A percentile compares a stretch with the other conserved stretches of the same genome.
phyloP scores from a whole-genome alignment of 1,139 yeast genomes.

The Yamadazyma sp. region DNA sequence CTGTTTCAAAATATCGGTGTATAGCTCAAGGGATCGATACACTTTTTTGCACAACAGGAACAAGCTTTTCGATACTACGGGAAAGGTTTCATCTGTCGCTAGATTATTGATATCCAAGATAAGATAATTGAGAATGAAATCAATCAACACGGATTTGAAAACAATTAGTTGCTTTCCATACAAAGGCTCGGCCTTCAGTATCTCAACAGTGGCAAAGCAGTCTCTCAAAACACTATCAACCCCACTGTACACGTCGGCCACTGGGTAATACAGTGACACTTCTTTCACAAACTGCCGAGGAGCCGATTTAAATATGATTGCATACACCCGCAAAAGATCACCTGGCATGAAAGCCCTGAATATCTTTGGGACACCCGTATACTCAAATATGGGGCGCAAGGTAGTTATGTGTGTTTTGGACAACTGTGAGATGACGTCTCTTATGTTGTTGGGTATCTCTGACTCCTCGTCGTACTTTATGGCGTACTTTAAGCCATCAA shows the following conservation, averaged over 20 bases:
- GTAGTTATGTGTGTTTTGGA: slow-evolving; percentile 6
- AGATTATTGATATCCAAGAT: slow-evolving; percentile 8
- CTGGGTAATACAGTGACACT: slow-evolving; percentile 24
- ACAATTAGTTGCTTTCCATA: slow-evolving; percentile 39
- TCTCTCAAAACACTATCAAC: slow-evolving; percentile 27
- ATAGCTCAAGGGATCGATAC: slow-evolving; percentile 2
- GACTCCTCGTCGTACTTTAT: slow-evolving; percentile 33
- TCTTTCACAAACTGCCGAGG: slow-evolving; percentile 23
- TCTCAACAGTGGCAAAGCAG: slow-evolving; percentile 32
- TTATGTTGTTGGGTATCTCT: slow-evolving; percentile 10
- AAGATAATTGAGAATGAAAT: slow-evolving; percentile 30
- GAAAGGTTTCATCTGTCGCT: slow-evolving; percentile 30
- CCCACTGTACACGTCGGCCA: slow-evolving; percentile 31
- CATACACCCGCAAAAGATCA: slow-evolving; percentile 36
- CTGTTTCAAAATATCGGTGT: slow-evolving; percentile 2
- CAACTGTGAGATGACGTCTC: slow-evolving; percentile 3
- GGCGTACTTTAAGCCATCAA: slow-evolving; percentile 38
- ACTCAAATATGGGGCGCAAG: slow-evolving; percentile 7
- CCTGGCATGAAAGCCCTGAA: slow-evolving; percentile 24
- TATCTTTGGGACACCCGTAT: slow-evolving; percentile 5
- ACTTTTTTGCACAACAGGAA: slow-evolving; percentile 29
- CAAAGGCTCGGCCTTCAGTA: slow-evolving; percentile 29
- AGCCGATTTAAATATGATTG: slow-evolving; percentile 27
- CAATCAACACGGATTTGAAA: slow-evolving; percentile 29
- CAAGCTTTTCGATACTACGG: slow-evolving; percentile 25